Evolutionary conservation across 371 early-diverging fungal genomes (phyloP).

Genomic region (Choanephora cucurbitarum): DNA sequence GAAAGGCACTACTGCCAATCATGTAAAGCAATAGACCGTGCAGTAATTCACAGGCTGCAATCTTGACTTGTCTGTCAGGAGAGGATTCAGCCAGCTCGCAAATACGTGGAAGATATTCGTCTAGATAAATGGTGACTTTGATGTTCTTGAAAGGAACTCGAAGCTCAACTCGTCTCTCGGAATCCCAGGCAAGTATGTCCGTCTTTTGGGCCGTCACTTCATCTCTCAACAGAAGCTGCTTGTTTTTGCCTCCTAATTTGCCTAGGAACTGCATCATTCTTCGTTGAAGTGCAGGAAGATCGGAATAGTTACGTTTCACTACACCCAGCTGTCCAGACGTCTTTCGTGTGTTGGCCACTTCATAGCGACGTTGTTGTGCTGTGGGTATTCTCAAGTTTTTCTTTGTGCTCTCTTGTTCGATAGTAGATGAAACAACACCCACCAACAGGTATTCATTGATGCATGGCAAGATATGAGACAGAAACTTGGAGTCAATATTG

Average conservation of each 20-base stretch:
- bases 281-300: constrained; percentile 53
- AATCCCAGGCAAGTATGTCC: constrained; percentile 62
- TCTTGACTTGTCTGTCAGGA: constrained; percentile 73
- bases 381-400: constrained; percentile 15
- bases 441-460: constrained; percentile 71
- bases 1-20: constrained; percentile 71
- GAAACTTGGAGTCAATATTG: constrained; percentile 20
- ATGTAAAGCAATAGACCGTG: constrained; percentile 71
- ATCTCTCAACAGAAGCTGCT: constrained; percentile 42
- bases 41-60: constrained; percentile 77
- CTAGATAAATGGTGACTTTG: constrained; percentile 66
- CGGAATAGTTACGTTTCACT: constrained; percentile 12
- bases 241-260: constrained; percentile 64
- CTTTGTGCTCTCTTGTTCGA: constrained; percentile 11
- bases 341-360: constrained; percentile 11
- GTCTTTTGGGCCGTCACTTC: constrained; percentile 5
- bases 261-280: constrained; percentile 70
- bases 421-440: constrained; percentile 28
- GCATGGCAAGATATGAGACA: constrained; percentile 54
- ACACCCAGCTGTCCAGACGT: constrained; percentile 24
- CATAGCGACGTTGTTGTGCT: constrained; percentile 17
- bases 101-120: constrained; percentile 76
- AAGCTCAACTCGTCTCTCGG: constrained; percentile 51
- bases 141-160: constrained; percentile 71
- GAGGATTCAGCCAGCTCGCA: constrained; percentile 76